Conservation (phyloP, 2,329 filamentous ascomycete genomes). For the Fusarium anthophilum region DNA sequence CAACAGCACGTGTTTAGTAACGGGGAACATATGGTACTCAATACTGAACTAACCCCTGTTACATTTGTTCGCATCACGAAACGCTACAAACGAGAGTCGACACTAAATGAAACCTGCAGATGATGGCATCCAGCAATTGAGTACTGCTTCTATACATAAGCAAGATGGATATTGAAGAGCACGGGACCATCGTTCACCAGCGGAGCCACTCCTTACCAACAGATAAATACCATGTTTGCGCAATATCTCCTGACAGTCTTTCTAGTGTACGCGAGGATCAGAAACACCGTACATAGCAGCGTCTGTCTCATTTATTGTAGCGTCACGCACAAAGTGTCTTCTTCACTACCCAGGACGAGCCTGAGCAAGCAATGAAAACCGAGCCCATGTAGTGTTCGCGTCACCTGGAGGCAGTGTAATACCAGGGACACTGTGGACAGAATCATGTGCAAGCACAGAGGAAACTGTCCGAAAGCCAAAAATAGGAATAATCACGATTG, state of each 20-base stretch:
- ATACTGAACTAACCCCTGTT: background rate
- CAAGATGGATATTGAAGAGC: background rate
- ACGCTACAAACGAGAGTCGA: background rate
- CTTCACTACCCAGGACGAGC: slow-evolving; percentile 47
- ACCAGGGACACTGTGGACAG: slow-evolving; percentile 52
- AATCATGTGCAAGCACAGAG: slow-evolving; percentile 51
- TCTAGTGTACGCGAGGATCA: background rate
- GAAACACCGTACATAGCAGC: background rate
- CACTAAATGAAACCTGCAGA: background rate
- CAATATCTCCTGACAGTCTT: too few relatives aligned
- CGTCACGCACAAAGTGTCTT: slow-evolving; percentile 34
- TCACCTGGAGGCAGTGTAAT: slow-evolving; percentile 55
- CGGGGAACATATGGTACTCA: background rate
- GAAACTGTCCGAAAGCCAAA: slow-evolving; percentile 47
- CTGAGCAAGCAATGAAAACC: slow-evolving; percentile 48
- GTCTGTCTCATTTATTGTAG: background rate
- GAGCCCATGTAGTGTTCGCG: slow-evolving; percentile 45
- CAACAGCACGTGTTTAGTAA: background rate
- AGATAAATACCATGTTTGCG: too few relatives aligned
- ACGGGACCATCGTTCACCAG: background rate
- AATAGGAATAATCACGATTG: slow-evolving; percentile 84
- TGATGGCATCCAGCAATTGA: background rate
- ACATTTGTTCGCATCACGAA: background rate
- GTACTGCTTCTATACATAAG: background rate
- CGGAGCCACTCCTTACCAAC: background rate